Evolutionary conservation across 2,329 filamentous ascomycete species (phyloP).

Genomic region (Pseudocercospora vitis): DNA sequence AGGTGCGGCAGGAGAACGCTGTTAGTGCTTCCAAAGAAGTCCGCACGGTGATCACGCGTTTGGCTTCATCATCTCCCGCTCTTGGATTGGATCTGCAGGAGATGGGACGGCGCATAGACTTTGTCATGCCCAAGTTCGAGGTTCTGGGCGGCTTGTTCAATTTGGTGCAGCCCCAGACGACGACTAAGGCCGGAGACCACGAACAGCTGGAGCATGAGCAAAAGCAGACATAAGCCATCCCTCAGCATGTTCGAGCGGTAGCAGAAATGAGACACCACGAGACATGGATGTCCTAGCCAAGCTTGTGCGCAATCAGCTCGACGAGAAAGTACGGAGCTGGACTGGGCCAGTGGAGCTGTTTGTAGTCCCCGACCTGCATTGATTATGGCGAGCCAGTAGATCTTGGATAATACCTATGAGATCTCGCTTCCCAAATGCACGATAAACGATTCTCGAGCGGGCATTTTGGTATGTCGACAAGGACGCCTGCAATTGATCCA

Average conservation of each 20-base stretch:
- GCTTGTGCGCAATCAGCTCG: not conserved
- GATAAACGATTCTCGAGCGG: not conserved
- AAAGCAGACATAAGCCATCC: not conserved
- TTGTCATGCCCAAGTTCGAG: not conserved
- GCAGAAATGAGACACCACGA: not conserved
- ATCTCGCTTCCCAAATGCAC: not conserved
- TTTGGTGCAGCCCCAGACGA: not conserved
- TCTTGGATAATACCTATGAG: too few species aligned
- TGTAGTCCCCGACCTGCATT: too few species aligned
- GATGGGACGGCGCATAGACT: not conserved
- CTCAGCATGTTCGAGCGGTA: not conserved
- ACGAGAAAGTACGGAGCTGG: not conserved
- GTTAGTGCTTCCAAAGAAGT: conserved; percentile 11
- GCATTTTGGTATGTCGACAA: not conserved
- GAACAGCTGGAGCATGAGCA: too few species aligned
- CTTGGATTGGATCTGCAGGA: not conserved
- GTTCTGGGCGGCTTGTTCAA: not conserved
- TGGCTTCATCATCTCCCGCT: not conserved
- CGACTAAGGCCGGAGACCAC: too few species aligned
- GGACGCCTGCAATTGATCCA: not conserved
- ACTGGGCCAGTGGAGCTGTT: too few species aligned
- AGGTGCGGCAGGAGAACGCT: conserved; percentile 15
- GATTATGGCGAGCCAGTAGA: too few species aligned
- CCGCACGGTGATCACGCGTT: conserved; percentile 1
- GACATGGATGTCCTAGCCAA: too few species aligned